A percentile compares a stretch with the other conserved stretches of the same genome.
These are phyloP conservation scores for Coccinonectria pachysandricola DNA, from an alignment of 2,329 filamentous ascomycete species.

Conservation along the genomic window DNA sequence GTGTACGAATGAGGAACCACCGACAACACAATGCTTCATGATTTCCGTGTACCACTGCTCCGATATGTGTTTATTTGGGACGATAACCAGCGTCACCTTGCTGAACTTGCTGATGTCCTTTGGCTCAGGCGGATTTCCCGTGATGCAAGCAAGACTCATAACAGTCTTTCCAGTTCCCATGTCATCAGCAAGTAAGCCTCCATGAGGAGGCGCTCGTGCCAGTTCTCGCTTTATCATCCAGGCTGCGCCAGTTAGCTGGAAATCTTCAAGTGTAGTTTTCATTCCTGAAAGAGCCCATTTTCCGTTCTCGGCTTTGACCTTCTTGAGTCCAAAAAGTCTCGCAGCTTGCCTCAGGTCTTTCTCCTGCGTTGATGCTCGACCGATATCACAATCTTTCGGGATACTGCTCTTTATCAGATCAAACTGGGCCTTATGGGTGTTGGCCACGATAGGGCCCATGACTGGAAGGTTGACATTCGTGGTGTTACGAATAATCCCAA, in stretches of 20 bases:
- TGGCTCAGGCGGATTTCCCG: constrained; percentile 39
- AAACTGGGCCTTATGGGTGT: constrained; percentile 1
- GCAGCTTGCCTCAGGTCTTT: constrained; percentile 10
- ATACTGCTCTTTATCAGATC: constrained; percentile 5
- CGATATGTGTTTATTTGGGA: constrained; percentile 13
- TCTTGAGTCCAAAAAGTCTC: constrained; percentile 9
- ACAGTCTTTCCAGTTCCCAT: constrained; percentile 64
- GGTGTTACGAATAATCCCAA: no score
- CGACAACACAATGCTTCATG: constrained; percentile 12
- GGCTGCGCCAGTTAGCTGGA: constrained; percentile 40
- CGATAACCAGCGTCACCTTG: constrained; percentile 24
- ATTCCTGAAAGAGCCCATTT: constrained; percentile 11
- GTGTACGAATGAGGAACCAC: constrained; percentile 5
- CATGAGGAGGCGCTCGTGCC: constrained; percentile 32
- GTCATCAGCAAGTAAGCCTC: constrained; percentile 49
- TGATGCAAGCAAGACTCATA: constrained; percentile 64
- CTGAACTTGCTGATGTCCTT: constrained; percentile 27
- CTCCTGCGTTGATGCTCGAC: constrained; percentile 5
- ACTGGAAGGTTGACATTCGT: background rate
- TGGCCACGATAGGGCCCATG: constrained; percentile 2
- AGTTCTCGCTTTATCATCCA: constrained; percentile 47
- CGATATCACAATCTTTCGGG: constrained; percentile 5
- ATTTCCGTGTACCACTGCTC: constrained; percentile 21
- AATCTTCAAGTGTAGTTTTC: constrained; percentile 25
- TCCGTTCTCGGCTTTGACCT: constrained; percentile 3